Evolutionary conservation across 192 early-diverging fungal species (phyloP), one percentile per base, ranked within the genome.

Genomic region (Thamnidium elegans): DNA sequence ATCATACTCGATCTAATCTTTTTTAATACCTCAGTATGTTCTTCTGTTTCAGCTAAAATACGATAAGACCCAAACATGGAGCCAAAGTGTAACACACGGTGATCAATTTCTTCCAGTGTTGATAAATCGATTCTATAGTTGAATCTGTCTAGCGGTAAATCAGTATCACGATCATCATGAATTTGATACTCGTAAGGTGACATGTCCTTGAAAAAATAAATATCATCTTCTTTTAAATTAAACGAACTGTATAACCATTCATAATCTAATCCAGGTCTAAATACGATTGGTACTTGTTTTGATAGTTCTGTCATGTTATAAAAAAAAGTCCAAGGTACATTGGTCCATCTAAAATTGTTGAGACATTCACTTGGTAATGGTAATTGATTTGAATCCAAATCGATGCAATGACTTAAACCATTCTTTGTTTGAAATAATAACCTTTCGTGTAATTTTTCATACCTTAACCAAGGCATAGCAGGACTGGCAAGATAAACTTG

Each of bases 151-250:
- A 79, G 44, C 0, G 66, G 66, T 0, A 70, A 75, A 9, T 21
- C 46, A 14, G 66, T 66, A 1, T 69, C 15, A 9, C 67, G 68
- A 17, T 79, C 66, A 63, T 86, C 84, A 66, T 68, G 78, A 9
- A 86, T 73, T 36, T 81, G 76, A 50, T 79, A 86, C 62, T 83
- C 82, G 46, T 75, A 84, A 42, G 76, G 72, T n/a, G 74, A 70
- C n/a, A 58, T 42, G 50, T 86, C 84, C 23, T 79, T 66, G 7
- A 80, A 56, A 19, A 77, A 70, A 39, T 82, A 55, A 14, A 84
- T 65, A 52, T 83, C 78, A 17, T 77, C 74, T n/a, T 55, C 5
- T 21, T 72, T 74, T 11, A 86, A 69, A 34, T 71, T 66, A 11
- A 86, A 59, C 30, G 76, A 67, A 10, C 58, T 21, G 21, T 81